A percentile compares a stretch with the other conserved stretches of the same genome.
phyloP scores from a whole-genome alignment of 257 asterid genomes.

The Cynanchum wilfordii region DNA sequence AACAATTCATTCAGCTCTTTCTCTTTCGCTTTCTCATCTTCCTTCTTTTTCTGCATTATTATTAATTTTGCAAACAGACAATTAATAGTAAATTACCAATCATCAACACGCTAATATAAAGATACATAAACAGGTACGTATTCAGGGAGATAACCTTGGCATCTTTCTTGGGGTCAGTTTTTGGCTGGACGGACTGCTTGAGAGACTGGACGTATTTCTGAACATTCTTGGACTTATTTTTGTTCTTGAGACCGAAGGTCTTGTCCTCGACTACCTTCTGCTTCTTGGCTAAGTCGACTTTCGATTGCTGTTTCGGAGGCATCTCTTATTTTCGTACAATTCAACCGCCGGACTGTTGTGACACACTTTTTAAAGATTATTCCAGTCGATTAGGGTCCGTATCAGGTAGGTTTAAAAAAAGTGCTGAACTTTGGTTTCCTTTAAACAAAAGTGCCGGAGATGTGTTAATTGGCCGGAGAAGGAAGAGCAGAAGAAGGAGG shows the following conservation, averaged over 20 bases:
- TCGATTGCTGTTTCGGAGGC: slow-evolving; percentile 89
- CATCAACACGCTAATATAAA: background rate
- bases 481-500: too few species aligned
- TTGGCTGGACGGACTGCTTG: slow-evolving; percentile 71
- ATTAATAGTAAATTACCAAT: slow-evolving; percentile 11
- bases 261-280: slow-evolving; percentile 92
- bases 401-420: too few species aligned
- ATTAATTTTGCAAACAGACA: background rate
- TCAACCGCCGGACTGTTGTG: background rate
- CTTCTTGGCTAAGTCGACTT: slow-evolving; percentile 84
- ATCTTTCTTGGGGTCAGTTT: slow-evolving; percentile 50
- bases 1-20: slow-evolving; percentile 82
- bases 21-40: slow-evolving; percentile 88
- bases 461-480: background rate
- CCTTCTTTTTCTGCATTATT: slow-evolving; percentile 78
- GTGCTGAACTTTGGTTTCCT: background rate
- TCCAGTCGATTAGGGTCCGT: slow-evolving; percentile 11
- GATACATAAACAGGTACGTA: background rate
- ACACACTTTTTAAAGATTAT: background rate
- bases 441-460: background rate
- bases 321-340: slow-evolving; percentile 34
- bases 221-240: slow-evolving; percentile 85
- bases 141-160: slow-evolving; percentile 49
- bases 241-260: slow-evolving; percentile 96
- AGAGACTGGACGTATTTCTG: slow-evolving; percentile 93